Percentiles rank a stretch among this genome's conserved stretches.
These are phyloP conservation scores for Pachysandra terminalis DNA, from an alignment of 164 flowering plant genomes.

Conservation along the genomic window DNA sequence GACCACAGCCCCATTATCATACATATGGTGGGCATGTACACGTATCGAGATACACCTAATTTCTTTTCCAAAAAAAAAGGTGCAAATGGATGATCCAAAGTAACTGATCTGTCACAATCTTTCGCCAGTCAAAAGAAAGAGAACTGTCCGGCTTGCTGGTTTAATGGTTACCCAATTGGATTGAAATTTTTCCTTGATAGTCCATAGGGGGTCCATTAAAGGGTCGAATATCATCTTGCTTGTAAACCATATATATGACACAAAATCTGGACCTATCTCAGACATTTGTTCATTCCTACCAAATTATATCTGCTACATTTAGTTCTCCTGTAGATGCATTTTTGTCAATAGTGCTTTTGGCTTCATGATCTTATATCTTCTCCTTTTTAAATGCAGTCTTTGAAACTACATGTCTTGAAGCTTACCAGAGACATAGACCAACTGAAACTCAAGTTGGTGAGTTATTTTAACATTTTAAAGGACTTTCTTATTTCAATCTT, in stretches of 20 bases:
- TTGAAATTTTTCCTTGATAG: neutral
- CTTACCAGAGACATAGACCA: slow-evolving; percentile 50
- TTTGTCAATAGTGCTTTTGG: neutral
- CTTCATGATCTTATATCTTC: slow-evolving; percentile 5
- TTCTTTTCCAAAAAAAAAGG: neutral
- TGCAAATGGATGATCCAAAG: neutral
- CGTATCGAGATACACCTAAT: neutral
- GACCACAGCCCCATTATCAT: neutral
- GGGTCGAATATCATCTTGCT: neutral
- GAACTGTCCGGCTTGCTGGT: neutral
- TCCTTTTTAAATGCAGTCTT: slow-evolving; percentile 59
- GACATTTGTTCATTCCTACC: neutral
- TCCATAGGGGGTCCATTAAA: neutral
- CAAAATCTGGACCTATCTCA: neutral
- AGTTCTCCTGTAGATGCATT: neutral
- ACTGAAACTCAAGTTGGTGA: slow-evolving; percentile 63
- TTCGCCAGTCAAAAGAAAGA: neutral
- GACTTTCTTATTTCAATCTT: neutral
- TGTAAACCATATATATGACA: neutral
- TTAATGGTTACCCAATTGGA: neutral
- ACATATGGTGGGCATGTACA: neutral
- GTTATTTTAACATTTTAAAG: slow-evolving; percentile 17
- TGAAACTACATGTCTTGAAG: slow-evolving; percentile 87
- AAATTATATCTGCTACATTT: neutral
- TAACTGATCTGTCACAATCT: neutral